Evolutionary conservation across 352 stramenopile genomes (phyloP).

Genomic region (Saprolegnia diclina): DNA sequence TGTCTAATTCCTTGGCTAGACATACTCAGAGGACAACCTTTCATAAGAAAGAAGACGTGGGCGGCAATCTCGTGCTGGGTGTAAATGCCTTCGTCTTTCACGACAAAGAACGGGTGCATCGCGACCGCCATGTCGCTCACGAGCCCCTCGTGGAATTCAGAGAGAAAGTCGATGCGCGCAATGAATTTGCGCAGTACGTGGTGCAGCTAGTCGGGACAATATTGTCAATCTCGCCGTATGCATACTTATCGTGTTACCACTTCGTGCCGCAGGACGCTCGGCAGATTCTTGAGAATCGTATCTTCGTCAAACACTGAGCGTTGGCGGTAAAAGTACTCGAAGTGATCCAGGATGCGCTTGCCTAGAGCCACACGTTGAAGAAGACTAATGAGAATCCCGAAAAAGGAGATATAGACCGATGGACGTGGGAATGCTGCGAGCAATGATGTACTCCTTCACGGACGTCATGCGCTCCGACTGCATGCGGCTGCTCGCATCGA

Average conservation of each 20-base stretch:
- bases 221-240: too few species aligned
- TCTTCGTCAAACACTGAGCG: slow-evolving; percentile 77
- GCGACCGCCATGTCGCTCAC: slow-evolving; percentile 79
- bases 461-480: slow-evolving; percentile 72
- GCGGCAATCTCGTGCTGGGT: slow-evolving; percentile 77
- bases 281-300: slow-evolving; percentile 55
- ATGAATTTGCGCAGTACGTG: slow-evolving; percentile 67
- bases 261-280: slow-evolving; percentile 71
- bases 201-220: slow-evolving; percentile 47
- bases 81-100: slow-evolving; percentile 76
- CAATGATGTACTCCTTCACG: slow-evolving; percentile 85
- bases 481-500: slow-evolving; percentile 59
- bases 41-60: slow-evolving; percentile 79
- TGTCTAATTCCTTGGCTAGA: neutral
- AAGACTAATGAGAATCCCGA: neutral
- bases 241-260: too few species aligned
- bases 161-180: slow-evolving; percentile 62
- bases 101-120: slow-evolving; percentile 66
- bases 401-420: slow-evolving; percentile 13
- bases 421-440: slow-evolving; percentile 56
- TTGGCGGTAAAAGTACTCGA: slow-evolving; percentile 84
- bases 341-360: slow-evolving; percentile 71
- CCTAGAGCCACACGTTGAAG: slow-evolving; percentile 31
- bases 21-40: too few species aligned
- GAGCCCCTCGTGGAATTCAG: slow-evolving; percentile 66